Evolutionary conservation across 148 eudicot genomes (phyloP).

Genomic region (Limonium bicolor): DNA sequence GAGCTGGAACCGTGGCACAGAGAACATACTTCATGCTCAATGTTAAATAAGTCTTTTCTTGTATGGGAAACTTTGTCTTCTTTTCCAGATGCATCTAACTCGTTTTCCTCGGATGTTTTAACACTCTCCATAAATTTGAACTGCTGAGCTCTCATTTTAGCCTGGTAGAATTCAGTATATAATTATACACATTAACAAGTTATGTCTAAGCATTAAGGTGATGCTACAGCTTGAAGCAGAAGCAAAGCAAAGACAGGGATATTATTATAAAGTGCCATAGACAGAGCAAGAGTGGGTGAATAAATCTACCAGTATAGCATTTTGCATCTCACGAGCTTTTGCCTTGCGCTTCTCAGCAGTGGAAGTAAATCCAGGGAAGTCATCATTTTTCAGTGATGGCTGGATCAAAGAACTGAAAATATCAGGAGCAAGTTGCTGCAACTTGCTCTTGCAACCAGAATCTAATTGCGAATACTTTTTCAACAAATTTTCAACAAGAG

Average conservation of each 20-base stretch:
- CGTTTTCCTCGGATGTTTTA: conserved; percentile 26
- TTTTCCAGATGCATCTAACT: conserved; percentile 29
- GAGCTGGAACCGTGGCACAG: conserved; percentile 89
- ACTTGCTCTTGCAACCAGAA: conserved; percentile 40
- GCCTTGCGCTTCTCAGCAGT: conserved; percentile 77
- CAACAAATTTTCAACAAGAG: conserved; percentile 46
- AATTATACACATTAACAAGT: too few relatives aligned
- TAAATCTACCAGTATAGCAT: conserved; percentile 87
- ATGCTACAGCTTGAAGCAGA: too few relatives aligned
- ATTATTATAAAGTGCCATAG: too few relatives aligned
- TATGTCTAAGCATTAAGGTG: too few relatives aligned
- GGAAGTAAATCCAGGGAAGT: conserved; percentile 13
- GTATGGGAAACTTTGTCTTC: conserved; percentile 30
- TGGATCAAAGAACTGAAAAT: conserved; percentile 32
- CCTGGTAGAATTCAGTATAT: too few relatives aligned
- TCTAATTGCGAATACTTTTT: conserved; percentile 71
- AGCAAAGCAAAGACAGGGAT: too few relatives aligned
- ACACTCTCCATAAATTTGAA: conserved; percentile 67
- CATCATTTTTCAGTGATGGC: conserved; percentile 13
- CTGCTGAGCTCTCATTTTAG: conserved; percentile 89
- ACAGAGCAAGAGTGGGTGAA: too few relatives aligned
- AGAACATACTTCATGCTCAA: conserved; percentile 54
- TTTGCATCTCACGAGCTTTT: conserved; percentile 91
- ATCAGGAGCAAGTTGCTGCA: conserved; percentile 66
- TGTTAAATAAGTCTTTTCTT: conserved; percentile 20